Evolutionary conservation across 2,329 filamentous ascomycete genomes (phyloP).

Genomic region (Fusarium austroafricanum): DNA sequence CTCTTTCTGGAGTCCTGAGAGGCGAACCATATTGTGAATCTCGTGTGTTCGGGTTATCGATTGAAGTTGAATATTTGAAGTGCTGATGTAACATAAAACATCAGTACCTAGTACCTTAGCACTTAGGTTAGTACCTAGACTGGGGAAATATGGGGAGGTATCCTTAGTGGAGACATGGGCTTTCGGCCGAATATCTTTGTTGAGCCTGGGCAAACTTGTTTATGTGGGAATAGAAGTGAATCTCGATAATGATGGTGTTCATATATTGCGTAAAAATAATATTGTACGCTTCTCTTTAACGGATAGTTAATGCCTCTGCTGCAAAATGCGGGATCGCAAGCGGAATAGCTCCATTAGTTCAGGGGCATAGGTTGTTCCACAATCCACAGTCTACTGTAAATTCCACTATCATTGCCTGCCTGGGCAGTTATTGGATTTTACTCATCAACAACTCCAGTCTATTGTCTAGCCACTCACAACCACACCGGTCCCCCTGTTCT

Average conservation of each 20-base stretch:
- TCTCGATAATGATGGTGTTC: too few species aligned
- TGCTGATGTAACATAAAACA: constrained; percentile 19
- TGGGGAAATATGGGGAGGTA: constrained; percentile 1
- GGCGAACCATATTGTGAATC: constrained; percentile 45
- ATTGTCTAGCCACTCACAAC: constrained; percentile 5
- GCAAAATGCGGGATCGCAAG: too few species aligned
- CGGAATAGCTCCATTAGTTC: background rate
- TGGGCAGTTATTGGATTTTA: too few species aligned
- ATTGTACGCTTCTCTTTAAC: too few species aligned
- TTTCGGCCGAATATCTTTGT: background rate
- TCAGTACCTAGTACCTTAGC: too few species aligned
- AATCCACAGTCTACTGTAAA: background rate
- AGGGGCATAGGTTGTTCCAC: background rate
- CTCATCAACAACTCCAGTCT: background rate
- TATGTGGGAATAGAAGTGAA: too few species aligned
- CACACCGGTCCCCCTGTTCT: background rate
- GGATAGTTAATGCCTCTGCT: too few species aligned
- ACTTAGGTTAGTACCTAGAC: too few species aligned
- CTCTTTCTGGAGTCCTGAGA: constrained; percentile 91
- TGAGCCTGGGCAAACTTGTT: too few species aligned
- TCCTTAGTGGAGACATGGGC: constrained; percentile 23
- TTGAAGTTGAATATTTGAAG: background rate
- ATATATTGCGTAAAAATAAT: too few species aligned
- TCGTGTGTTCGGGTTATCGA: background rate
- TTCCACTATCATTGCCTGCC: background rate